Conservation (phyloP, 2,329 filamentous ascomycete species). For the Bipolaris zeicola region DNA sequence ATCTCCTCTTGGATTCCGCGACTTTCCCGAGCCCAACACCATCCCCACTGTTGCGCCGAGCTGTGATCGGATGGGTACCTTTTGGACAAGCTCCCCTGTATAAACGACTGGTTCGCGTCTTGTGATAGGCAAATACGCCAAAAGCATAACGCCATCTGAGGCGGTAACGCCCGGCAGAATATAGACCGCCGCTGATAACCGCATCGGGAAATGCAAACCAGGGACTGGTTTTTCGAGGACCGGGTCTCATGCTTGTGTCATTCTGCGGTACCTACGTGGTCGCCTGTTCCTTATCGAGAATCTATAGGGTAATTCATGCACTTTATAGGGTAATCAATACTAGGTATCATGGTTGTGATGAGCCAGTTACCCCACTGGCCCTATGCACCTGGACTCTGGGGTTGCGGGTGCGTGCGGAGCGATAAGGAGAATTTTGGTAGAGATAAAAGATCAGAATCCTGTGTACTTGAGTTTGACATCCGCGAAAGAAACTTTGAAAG, state of each 20-base stretch:
- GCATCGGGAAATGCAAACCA: slow-evolving; percentile 38
- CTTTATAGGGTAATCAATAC: slow-evolving; percentile 47
- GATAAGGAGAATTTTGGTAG: slow-evolving; percentile 26
- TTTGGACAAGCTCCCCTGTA: slow-evolving; percentile 29
- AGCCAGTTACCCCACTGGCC: slow-evolving; percentile 19
- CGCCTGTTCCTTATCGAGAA: slow-evolving; percentile 36
- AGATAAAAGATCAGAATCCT: slow-evolving; percentile 20
- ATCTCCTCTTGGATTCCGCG: slow-evolving; percentile 26
- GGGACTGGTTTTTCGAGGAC: slow-evolving; percentile 20
- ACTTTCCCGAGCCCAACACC: slow-evolving; percentile 14
- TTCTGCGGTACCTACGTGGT: slow-evolving; percentile 26
- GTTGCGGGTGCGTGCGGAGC: slow-evolving; percentile 30
- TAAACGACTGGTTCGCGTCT: slow-evolving; percentile 11
- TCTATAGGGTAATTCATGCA: slow-evolving; percentile 42
- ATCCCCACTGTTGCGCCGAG: slow-evolving; percentile 18
- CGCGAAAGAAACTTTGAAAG: slow-evolving; percentile 3
- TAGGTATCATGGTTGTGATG: slow-evolving; percentile 19
- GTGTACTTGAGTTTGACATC: slow-evolving; percentile 3
- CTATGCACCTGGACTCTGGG: slow-evolving; percentile 16
- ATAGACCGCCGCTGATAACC: slow-evolving; percentile 37
- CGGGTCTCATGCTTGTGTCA: slow-evolving; percentile 33
- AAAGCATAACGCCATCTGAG: slow-evolving; percentile 13
- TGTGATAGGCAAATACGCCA: slow-evolving; percentile 25
- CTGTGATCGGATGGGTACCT: slow-evolving; percentile 20
- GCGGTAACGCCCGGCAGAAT: slow-evolving; percentile 35